These are phyloP conservation scores for Pseudofabraea citricarpa DNA, from an alignment of 2,329 filamentous ascomycete genomes.

Conservation along the genomic window DNA sequence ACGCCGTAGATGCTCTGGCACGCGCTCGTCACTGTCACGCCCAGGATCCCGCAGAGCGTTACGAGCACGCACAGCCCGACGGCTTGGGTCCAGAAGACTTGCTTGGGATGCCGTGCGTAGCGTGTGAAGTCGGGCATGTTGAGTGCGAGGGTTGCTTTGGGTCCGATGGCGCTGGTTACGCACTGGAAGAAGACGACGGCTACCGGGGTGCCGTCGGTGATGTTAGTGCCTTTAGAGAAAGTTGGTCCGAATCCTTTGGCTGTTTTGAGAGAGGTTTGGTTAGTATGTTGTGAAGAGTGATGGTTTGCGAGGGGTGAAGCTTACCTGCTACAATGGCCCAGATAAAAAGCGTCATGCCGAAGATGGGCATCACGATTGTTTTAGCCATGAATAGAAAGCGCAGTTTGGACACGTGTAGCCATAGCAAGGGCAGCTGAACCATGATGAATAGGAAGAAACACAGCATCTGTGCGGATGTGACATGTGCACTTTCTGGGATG, in stretches of 20 bases:
- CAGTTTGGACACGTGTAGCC: conserved; percentile 42
- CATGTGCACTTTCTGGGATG: conserved; percentile 41
- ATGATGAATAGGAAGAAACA: conserved; percentile 41
- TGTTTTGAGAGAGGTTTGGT: too few species aligned
- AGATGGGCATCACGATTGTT: conserved; percentile 26
- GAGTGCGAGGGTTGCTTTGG: conserved; percentile 21
- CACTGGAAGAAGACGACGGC: conserved; percentile 16
- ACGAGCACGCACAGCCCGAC: conserved; percentile 18
- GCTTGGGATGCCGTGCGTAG: conserved; percentile 19
- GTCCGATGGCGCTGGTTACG: conserved; percentile 16
- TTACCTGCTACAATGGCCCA: conserved; percentile 18
- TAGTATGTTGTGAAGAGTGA: too few species aligned
- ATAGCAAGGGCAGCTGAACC: conserved; percentile 32
- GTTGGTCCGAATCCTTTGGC: conserved; percentile 18
- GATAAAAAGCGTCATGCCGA: conserved; percentile 18
- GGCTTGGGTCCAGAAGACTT: conserved; percentile 19
- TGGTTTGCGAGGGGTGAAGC: too few species aligned
- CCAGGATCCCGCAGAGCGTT: conserved; percentile 20
- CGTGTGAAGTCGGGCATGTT: conserved; percentile 28
- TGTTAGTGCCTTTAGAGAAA: conserved; percentile 15
- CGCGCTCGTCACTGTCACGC: conserved; percentile 20
- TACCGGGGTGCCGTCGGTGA: conserved; percentile 12
- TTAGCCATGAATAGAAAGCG: conserved; percentile 48
- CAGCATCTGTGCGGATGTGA: conserved; percentile 51
- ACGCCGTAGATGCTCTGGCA: conserved; percentile 22